phyloP scores from a whole-genome alignment of 2,329 filamentous ascomycete species.

The Botrytis aclada region DNA sequence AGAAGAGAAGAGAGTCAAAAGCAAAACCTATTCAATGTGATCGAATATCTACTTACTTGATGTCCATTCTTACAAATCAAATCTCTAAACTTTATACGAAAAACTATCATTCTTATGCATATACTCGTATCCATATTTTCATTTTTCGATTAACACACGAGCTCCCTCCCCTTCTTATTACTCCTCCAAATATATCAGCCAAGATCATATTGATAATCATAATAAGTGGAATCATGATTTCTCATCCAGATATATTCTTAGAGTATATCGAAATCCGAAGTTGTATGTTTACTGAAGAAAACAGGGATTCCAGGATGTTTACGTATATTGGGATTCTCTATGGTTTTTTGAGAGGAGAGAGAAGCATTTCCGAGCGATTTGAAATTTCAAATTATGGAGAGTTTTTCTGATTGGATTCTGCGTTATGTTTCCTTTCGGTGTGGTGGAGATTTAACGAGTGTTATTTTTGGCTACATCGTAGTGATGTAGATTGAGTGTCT shows the following conservation, averaged over 20 bases:
- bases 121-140: background rate
- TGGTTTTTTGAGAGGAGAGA: background rate
- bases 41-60: background rate
- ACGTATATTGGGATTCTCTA: background rate
- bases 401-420: background rate
- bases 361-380: background rate
- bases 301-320: too few relatives aligned
- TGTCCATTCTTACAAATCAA: background rate
- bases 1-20: background rate
- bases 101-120: background rate
- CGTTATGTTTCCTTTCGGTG: background rate
- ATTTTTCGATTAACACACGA: background rate
- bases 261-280: background rate
- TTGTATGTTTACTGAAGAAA: background rate
- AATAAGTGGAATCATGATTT: background rate
- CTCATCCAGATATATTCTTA: background rate
- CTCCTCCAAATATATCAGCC: background rate
- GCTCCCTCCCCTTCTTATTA: background rate
- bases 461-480: background rate
- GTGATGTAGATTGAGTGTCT: background rate
- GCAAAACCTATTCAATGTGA: background rate
- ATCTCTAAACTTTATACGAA: background rate
- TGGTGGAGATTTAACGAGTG: background rate
- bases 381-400: too few relatives aligned
- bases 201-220: background rate